Percentiles rank a stretch among this genome's conserved stretches.
phyloP scores from a whole-genome alignment of 2,329 filamentous ascomycete genomes.

The Juglanconis oblonga region DNA sequence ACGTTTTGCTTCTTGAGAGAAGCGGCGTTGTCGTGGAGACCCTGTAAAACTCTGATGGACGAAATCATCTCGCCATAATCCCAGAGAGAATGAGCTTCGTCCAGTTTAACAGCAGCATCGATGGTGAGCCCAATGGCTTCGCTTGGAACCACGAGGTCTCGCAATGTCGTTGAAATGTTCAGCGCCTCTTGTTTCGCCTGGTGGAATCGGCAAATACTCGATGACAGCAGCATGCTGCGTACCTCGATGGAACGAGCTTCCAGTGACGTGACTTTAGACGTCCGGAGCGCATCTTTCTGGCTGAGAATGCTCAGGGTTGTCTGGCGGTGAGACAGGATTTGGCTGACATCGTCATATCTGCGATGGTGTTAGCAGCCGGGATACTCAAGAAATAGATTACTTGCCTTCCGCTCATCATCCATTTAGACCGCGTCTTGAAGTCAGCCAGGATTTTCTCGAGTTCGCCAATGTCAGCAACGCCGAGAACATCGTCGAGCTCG shows the following conservation, averaged over 20 bases:
- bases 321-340: slow-evolving; percentile 78
- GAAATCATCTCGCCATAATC: slow-evolving; percentile 86
- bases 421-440: slow-evolving; percentile 65
- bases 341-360: slow-evolving; percentile 74
- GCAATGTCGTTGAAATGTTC: slow-evolving; percentile 80
- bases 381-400: slow-evolving; percentile 25
- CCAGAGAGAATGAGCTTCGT: slow-evolving; percentile 89
- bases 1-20: slow-evolving; percentile 68
- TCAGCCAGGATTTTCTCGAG: slow-evolving; percentile 59
- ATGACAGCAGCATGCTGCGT: slow-evolving; percentile 71
- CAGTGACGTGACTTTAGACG: slow-evolving; percentile 57
- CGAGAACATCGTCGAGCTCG: slow-evolving; percentile 77
- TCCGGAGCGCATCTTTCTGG: slow-evolving; percentile 63
- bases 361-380: slow-evolving; percentile 21
- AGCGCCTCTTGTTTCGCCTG: slow-evolving; percentile 82
- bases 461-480: slow-evolving; percentile 55
- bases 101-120: slow-evolving; percentile 73
- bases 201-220: slow-evolving; percentile 74
- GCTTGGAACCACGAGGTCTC: slow-evolving; percentile 69
- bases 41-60: slow-evolving; percentile 85
- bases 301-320: slow-evolving; percentile 79
- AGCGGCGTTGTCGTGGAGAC: slow-evolving; percentile 57
- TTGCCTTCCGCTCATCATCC: slow-evolving; percentile 82
- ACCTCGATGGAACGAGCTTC: slow-evolving; percentile 72
- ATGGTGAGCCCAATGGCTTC: slow-evolving; percentile 70